These are phyloP conservation scores for Trametes elegans DNA, from an alignment of 768 basidiomycete genomes.

Conservation along the genomic window DNA sequence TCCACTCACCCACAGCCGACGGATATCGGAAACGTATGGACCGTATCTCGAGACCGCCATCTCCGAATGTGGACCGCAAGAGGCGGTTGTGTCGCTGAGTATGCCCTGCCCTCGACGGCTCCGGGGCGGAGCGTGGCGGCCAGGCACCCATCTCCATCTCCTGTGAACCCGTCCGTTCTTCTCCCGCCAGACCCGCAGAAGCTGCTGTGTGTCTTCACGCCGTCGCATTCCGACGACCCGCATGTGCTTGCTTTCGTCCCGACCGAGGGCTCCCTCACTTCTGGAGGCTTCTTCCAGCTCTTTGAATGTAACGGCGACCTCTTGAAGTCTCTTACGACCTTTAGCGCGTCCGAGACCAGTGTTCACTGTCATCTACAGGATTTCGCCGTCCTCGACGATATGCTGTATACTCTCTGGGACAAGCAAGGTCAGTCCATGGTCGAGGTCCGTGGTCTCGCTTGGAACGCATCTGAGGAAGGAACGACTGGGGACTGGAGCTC, in stretches of 20 bases:
- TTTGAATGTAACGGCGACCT: slow-evolving; percentile 55
- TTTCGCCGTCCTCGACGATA: slow-evolving; percentile 52
- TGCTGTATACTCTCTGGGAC: slow-evolving; percentile 78
- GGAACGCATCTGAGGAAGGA: slow-evolving; percentile 7
- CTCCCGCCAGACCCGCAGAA: slow-evolving; percentile 62
- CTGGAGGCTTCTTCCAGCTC: slow-evolving; percentile 81
- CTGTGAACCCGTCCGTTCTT: slow-evolving; percentile 41
- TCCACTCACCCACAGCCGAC: slow-evolving; percentile 75
- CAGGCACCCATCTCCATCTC: slow-evolving; percentile 31
- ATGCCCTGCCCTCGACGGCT: slow-evolving; percentile 42
- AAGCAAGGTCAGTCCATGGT: slow-evolving; percentile 71
- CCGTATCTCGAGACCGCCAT: slow-evolving; percentile 83
- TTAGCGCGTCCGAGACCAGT: slow-evolving; percentile 60
- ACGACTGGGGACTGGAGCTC: slow-evolving; percentile 48
- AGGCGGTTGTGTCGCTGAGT: slow-evolving; percentile 68
- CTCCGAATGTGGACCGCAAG: slow-evolving; percentile 83
- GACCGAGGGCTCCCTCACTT: slow-evolving; percentile 56
- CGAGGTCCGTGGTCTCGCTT: slow-evolving; percentile 35
- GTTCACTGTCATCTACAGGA: slow-evolving; percentile 76
- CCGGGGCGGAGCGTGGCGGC: slow-evolving; percentile 34
- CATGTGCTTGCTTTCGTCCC: slow-evolving; percentile 69
- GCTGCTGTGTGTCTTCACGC: slow-evolving; percentile 63
- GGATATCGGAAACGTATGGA: slow-evolving; percentile 73
- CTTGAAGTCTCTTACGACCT: slow-evolving; percentile 52
- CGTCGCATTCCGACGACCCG: slow-evolving; percentile 47